Percentiles rank a stretch among this genome's conserved stretches.
Evolutionary conservation across 768 basidiomycete genomes (phyloP).

Genomic region (Lactarius deliciosus): DNA sequence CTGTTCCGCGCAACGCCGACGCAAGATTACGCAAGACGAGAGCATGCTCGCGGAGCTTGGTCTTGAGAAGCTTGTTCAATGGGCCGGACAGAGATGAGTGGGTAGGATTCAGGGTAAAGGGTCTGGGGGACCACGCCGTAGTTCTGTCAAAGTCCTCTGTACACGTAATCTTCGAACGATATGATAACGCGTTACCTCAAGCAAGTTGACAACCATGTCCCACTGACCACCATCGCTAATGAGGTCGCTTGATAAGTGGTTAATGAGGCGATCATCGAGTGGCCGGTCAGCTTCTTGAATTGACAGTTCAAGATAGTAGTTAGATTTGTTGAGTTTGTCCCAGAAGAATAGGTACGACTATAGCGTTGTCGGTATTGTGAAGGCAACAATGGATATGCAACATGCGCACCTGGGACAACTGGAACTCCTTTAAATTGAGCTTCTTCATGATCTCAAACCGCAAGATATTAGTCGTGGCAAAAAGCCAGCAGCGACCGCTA

Average conservation of each 20-base stretch:
- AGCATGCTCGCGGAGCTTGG: conserved; percentile 89
- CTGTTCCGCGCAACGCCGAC: conserved; percentile 50
- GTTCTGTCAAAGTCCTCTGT: conserved; percentile 40
- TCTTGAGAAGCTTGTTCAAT: conserved; percentile 78
- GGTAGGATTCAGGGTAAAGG: conserved; percentile 80
- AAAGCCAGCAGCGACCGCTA: conserved; percentile 94
- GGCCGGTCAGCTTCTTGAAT: conserved; percentile 80
- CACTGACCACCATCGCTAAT: conserved; percentile 93
- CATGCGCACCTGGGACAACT: conserved; percentile 75
- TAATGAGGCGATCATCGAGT: conserved; percentile 80
- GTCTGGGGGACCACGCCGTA: conserved; percentile 88
- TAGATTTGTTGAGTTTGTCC: conserved; percentile 93
- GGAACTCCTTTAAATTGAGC: conserved; percentile 83
- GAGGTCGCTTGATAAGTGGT: conserved; percentile 70
- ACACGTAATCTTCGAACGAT: background rate
- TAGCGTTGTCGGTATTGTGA: background rate
- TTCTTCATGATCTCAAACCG: conserved; percentile 84
- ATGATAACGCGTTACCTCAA: conserved; percentile 45
- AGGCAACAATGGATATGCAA: background rate
- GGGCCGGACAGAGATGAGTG: conserved; percentile 74
- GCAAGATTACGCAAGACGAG: conserved; percentile 72
- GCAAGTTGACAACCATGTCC: conserved; percentile 82
- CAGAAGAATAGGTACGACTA: conserved; percentile 93
- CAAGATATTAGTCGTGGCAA: conserved; percentile 86
- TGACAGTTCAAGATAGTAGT: conserved; percentile 87